Percentiles rank a stretch among this genome's conserved stretches.
phyloP scores from a whole-genome alignment of 108 stramenopile genomes.

The Discostella pseudostelligera region DNA sequence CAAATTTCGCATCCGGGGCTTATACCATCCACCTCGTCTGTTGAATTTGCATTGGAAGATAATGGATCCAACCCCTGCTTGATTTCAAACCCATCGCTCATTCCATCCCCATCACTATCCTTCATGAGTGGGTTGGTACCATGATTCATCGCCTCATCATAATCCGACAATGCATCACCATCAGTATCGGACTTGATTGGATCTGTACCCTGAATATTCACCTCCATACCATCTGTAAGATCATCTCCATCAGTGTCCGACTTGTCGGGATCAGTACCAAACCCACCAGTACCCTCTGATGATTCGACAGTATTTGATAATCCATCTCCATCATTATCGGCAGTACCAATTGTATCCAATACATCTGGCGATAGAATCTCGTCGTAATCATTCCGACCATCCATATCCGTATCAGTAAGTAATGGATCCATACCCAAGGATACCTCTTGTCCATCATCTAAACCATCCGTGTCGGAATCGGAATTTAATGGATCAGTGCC shows the following conservation, averaged over 20 bases:
- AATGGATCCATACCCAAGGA: conserved; percentile 1
- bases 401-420: conserved; percentile 15
- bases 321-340: conserved; percentile 26
- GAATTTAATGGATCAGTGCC: conserved; percentile 1
- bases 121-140: conserved; percentile 12
- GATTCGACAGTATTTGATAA: conserved; percentile 13
- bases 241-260: conserved; percentile 23
- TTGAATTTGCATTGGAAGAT: too few species aligned
- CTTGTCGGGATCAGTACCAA: conserved; percentile 13
- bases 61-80: conserved; percentile 12
- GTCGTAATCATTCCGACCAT: conserved; percentile 16
- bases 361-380: conserved; percentile 4
- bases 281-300: background rate
- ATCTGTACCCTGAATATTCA: conserved; percentile 8
- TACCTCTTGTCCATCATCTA: conserved; percentile 4
- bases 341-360: conserved; percentile 8
- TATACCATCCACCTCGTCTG: background rate
- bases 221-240: conserved; percentile 16
- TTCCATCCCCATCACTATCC: conserved; percentile 23
- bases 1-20: conserved; percentile 23
- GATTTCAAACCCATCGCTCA: conserved; percentile 12
- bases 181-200: conserved; percentile 14
- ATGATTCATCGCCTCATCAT: conserved; percentile 12
- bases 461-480: conserved; percentile 1
- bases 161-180: conserved; percentile 16